Conservation (phyloP, 306 rosid genomes). For the Lathyrus tuberosus region DNA sequence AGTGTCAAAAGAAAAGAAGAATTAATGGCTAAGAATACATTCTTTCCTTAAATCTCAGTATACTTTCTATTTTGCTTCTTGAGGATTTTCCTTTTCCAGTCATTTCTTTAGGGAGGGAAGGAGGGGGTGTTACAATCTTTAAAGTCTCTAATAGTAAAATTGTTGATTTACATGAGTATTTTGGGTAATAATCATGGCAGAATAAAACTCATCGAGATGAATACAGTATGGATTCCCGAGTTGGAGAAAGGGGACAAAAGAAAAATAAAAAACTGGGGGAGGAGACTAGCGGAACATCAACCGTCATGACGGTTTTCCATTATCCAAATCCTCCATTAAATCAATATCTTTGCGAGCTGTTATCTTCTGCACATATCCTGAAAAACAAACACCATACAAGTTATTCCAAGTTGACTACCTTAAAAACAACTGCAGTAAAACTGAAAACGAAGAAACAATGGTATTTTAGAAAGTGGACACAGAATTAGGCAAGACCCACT, state of each 20-base stretch:
- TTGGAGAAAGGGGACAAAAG: constrained; percentile 23
- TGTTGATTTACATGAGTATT: constrained; percentile 40
- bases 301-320: constrained; percentile 63
- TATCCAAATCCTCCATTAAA: constrained; percentile 86
- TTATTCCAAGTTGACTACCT: constrained; percentile 34
- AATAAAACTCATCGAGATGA: constrained; percentile 49
- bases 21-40: constrained; percentile 48
- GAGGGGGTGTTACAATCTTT: not conserved
- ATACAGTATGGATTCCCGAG: constrained; percentile 35
- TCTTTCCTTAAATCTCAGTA: constrained; percentile 45
- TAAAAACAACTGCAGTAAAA: constrained; percentile 17
- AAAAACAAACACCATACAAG: constrained; percentile 38
- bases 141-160: constrained; percentile 25
- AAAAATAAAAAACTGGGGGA: constrained; percentile 23
- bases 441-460: not conserved
- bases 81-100: constrained; percentile 11
- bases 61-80: constrained; percentile 31
- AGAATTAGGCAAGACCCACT: constrained; percentile 26
- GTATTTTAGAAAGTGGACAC: constrained; percentile 29
- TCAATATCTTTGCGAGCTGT: constrained; percentile 86
- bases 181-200: constrained; percentile 26
- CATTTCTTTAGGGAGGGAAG: constrained; percentile 1
- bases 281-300: constrained; percentile 6
- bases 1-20: constrained; percentile 31
- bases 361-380: constrained; percentile 98